A percentile compares a stretch with the other conserved stretches of the same genome.
Evolutionary conservation across 106 monocot genomes (phyloP).

Genomic region (Dendrobium chrysotoxum): DNA sequence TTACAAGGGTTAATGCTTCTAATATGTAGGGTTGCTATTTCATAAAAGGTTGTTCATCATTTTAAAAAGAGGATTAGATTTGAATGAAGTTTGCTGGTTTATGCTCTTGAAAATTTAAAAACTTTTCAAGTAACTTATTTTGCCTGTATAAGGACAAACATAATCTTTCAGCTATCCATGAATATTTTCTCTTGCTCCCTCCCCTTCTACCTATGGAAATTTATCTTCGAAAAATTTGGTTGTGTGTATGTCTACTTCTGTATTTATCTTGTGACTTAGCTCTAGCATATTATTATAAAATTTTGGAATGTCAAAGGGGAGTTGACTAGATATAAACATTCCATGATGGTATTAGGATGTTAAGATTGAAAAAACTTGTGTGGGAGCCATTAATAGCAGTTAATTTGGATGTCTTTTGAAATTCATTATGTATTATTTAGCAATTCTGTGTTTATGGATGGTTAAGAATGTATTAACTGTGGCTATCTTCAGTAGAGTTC

Average conservation of each 20-base stretch:
- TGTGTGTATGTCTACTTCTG: too few relatives aligned
- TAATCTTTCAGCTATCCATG: not conserved
- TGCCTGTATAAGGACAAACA: not conserved
- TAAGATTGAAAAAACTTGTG: too few relatives aligned
- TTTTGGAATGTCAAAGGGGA: too few relatives aligned
- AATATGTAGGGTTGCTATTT: not conserved
- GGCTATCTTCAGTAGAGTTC: too few relatives aligned
- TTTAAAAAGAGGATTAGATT: not conserved
- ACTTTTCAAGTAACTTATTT: not conserved
- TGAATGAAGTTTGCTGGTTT: not conserved
- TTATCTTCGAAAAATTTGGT: too few relatives aligned
- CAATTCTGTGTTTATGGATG: not conserved
- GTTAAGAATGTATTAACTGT: not conserved
- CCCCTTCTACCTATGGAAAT: not conserved
- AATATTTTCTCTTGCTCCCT: not conserved
- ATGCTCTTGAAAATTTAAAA: not conserved
- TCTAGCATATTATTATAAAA: too few relatives aligned
- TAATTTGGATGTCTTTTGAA: too few relatives aligned
- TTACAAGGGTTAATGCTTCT: not conserved
- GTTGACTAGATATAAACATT: too few relatives aligned
- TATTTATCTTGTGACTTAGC: too few relatives aligned
- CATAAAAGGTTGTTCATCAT: not conserved
- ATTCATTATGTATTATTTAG: not conserved
- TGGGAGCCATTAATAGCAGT: too few relatives aligned
- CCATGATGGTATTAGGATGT: too few relatives aligned